Conservation (phyloP, 1,139 yeast genomes). For the Scheffersomyces insectosa region DNA sequence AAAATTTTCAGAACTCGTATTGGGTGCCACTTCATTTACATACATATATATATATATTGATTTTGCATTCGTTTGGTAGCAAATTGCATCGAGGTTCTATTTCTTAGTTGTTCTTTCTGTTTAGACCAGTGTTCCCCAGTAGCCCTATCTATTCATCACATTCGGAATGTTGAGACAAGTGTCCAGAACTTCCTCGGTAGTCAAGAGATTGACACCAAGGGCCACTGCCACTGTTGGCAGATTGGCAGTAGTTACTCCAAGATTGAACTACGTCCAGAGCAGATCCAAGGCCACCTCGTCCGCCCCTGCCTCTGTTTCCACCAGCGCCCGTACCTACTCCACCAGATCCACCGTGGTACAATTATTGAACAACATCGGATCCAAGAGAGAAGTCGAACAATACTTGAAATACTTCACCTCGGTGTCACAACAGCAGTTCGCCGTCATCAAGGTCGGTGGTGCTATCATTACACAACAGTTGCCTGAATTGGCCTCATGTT, state of each 20-base stretch:
- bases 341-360: constrained; percentile 96
- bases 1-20: background rate
- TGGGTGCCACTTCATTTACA: background rate
- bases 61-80: background rate
- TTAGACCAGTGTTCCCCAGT: constrained; percentile 1
- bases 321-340: constrained; percentile 33
- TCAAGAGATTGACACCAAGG: constrained; percentile 4
- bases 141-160: no score
- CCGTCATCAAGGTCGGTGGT: constrained; percentile 98
- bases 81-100: background rate
- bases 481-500: constrained; percentile 89
- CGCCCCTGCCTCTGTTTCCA: constrained; percentile 1
- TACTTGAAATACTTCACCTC: constrained; percentile 95
- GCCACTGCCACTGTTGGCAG: background rate
- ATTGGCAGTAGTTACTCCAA: background rate
- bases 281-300: background rate
- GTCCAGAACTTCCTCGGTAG: constrained; percentile 10
- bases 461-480: constrained; percentile 95
- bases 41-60: background rate
- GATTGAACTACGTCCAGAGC: background rate
- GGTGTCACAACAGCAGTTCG: constrained; percentile 93
- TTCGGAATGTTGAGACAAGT: constrained; percentile 13
- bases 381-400: constrained; percentile 97
- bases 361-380: constrained; percentile 89
- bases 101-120: constrained; percentile 3